Evolutionary conservation across 306 rosid species (phyloP), one percentile per base, ranked within the genome.

Genomic region (Lathyrus oleraceus): DNA sequence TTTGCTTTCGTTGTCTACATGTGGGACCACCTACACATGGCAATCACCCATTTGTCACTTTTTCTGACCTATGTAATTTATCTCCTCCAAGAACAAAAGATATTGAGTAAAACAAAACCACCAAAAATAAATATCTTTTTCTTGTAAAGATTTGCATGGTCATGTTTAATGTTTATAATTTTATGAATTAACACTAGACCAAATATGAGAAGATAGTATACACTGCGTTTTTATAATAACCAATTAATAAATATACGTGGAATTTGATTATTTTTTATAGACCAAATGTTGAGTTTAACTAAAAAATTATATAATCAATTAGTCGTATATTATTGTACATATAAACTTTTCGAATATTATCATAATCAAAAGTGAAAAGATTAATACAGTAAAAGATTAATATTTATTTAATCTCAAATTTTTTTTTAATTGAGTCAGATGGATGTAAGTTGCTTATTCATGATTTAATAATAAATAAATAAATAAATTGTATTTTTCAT

Each of bases 21-120:
- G 89, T 51, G 96, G 96, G 77, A 89, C 96, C 79, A 89, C 96
- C 96, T 89, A 77, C 75, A 75, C 32, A 4, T 20, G 23, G 4
- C 54, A 54, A 32, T 32, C 21, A 43, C n/a, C 42, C 14, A 30
- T 73, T 52, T 58, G 54, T 67, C 61, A 16, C 11, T 70, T 70
- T 70, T 44, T 23, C 8, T 48, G 0, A 66, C 9, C n/a, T 5
- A 45, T 25, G 11, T 13, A 21, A 15, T 19, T 28, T 4, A 70
- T 57, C 8, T 17, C 35, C 20, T 30, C 11, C 19, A 64, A 51
- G 21, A 21, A 12, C n/a, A 5, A 60, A 59, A 67, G 60, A 45
- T 68, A 68, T 61, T 74, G 3, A 23, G 27, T 23, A 23, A 23
- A 23, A 23, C 27, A 23, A 28, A n/a, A 47, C 6, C 53, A 47